These are phyloP conservation scores for Imleria badia DNA, from an alignment of 768 basidiomycete genomes.

Conservation along the genomic window DNA sequence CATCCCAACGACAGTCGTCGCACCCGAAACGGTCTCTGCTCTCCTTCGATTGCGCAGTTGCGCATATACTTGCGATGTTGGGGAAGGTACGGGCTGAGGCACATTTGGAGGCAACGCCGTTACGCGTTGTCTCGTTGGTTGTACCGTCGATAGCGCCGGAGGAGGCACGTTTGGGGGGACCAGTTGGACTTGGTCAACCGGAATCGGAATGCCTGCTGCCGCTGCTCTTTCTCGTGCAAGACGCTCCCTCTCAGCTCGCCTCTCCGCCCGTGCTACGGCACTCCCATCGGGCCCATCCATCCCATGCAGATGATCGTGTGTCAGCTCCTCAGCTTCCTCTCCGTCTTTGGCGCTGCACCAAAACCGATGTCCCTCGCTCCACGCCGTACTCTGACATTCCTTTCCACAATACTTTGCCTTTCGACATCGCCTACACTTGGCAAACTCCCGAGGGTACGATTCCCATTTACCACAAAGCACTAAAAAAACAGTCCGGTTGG, in stretches of 20 bases:
- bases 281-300: slow-evolving; percentile 12
- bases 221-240: slow-evolving; percentile 25
- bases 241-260: slow-evolving; percentile 40
- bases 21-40: slow-evolving; percentile 36
- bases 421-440: slow-evolving; percentile 92
- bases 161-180: slow-evolving; percentile 14
- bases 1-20: slow-evolving; percentile 26
- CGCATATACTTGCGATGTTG: slow-evolving; percentile 14
- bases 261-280: slow-evolving; percentile 29
- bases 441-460: slow-evolving; percentile 88
- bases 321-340: slow-evolving; percentile 40
- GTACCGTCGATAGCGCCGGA: slow-evolving; percentile 9
- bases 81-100: slow-evolving; percentile 23
- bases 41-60: slow-evolving; percentile 31
- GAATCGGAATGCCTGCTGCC: slow-evolving; percentile 10
- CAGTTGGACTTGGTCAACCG: slow-evolving; percentile 14
- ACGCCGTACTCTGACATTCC: slow-evolving; percentile 94
- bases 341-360: slow-evolving; percentile 78
- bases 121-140: slow-evolving; percentile 28
- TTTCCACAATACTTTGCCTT: slow-evolving; percentile 99
- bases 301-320: slow-evolving; percentile 28
- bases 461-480: slow-evolving; percentile 98
- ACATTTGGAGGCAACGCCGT: slow-evolving; percentile 29
- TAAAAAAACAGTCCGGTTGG: slow-evolving; percentile 25
- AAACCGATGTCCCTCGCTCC: slow-evolving; percentile 95